phyloP scores from a whole-genome alignment of 257 asterid species.

The Solanum gandarillasii region DNA sequence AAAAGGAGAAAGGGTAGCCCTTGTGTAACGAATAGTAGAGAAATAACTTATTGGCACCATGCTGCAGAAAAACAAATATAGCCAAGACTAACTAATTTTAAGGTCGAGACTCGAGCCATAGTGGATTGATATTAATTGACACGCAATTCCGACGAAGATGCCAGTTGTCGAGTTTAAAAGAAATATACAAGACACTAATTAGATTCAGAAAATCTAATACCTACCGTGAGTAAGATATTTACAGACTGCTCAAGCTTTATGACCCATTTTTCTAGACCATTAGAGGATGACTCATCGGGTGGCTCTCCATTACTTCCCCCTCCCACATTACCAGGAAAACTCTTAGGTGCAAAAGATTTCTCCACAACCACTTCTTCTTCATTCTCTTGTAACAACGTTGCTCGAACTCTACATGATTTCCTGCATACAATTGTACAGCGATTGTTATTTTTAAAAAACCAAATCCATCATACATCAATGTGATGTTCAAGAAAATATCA shows the following conservation, averaged over 20 bases:
- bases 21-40: background rate
- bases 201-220: background rate
- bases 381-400: slow-evolving; percentile 62
- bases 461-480: background rate
- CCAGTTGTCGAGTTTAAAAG: background rate
- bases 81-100: background rate
- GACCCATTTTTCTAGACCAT: slow-evolving; percentile 50
- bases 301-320: slow-evolving; percentile 30
- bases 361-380: slow-evolving; percentile 67
- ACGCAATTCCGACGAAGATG: background rate
- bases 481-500: background rate
- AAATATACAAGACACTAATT: background rate
- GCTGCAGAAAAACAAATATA: background rate
- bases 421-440: slow-evolving; percentile 12
- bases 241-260: slow-evolving; percentile 83
- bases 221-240: slow-evolving; percentile 76
- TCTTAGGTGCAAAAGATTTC: slow-evolving; percentile 46
- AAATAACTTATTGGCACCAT: background rate
- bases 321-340: slow-evolving; percentile 43
- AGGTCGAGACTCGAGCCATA: background rate
- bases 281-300: slow-evolving; percentile 30
- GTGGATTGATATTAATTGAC: background rate
- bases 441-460: background rate
- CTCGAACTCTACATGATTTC: slow-evolving; percentile 35
- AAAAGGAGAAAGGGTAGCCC: background rate